phyloP scores from a whole-genome alignment of 2,329 filamentous ascomycete species.

The Sclerotinia glacialis region DNA sequence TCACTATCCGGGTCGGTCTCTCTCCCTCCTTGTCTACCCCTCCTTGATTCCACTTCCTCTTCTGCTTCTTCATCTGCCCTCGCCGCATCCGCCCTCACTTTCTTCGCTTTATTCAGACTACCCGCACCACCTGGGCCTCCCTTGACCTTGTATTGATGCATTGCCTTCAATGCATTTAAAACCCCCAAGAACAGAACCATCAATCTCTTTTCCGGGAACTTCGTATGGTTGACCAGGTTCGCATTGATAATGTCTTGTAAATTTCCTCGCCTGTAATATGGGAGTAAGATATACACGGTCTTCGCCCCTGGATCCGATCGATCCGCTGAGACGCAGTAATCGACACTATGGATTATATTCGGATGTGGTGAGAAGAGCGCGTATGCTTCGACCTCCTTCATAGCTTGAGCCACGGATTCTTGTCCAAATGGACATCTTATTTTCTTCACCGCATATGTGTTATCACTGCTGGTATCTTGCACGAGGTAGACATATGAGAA shows the following conservation, averaged over 20 bases:
- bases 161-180: slow-evolving; percentile 79
- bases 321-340: slow-evolving; percentile 78
- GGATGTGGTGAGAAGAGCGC: slow-evolving; percentile 78
- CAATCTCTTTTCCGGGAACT: slow-evolving; percentile 81
- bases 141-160: slow-evolving; percentile 83
- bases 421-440: slow-evolving; percentile 97
- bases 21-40: slow-evolving; percentile 45
- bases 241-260: slow-evolving; percentile 98
- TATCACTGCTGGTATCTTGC: slow-evolving; percentile 78
- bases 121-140: slow-evolving; percentile 51
- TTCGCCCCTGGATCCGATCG: slow-evolving; percentile 68
- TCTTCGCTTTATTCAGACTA: slow-evolving; percentile 49
- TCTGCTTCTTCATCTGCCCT: slow-evolving; percentile 45
- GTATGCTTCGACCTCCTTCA: slow-evolving; percentile 98
- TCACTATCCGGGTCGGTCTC: slow-evolving; percentile 61
- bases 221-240: slow-evolving; percentile 91
- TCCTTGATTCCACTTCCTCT: slow-evolving; percentile 40
- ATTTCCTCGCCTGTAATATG: slow-evolving; percentile 93
- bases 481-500: slow-evolving; percentile 99
- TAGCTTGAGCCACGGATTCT: slow-evolving; percentile 89
- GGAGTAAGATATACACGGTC: slow-evolving; percentile 93
- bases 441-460: slow-evolving; percentile 95
- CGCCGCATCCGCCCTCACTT: slow-evolving; percentile 39
- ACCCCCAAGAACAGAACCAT: slow-evolving; percentile 92
- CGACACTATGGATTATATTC: slow-evolving; percentile 82